A percentile compares a stretch with the other conserved stretches of the same genome.
These are phyloP conservation scores for Aspergillus sp. DNA, from an alignment of 2,329 filamentous ascomycete genomes.

Conservation along the genomic window DNA sequence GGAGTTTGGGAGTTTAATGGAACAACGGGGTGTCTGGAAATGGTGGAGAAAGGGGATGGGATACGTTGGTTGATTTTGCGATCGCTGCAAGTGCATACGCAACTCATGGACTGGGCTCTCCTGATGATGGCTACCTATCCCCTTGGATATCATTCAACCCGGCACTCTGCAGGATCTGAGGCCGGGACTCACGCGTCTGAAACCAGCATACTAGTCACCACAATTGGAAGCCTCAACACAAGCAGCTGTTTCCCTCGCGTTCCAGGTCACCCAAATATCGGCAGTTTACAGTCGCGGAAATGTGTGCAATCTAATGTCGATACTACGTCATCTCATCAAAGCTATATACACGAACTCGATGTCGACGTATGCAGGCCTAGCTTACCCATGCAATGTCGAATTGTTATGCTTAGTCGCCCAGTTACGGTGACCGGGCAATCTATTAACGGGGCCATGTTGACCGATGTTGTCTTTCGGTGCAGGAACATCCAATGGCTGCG, in stretches of 20 bases:
- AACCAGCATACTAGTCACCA: no score
- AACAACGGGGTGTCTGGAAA: constrained; percentile 55
- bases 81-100: neutral
- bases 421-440: constrained; percentile 19
- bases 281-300: neutral
- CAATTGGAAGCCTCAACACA: neutral
- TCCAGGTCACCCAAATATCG: neutral
- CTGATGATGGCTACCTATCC: no score
- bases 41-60: constrained; percentile 75
- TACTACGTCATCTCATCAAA: neutral
- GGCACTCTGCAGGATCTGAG: no score
- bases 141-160: no score
- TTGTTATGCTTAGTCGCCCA: constrained; percentile 9
- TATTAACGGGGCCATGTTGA: constrained; percentile 14
- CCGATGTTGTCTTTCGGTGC: constrained; percentile 20
- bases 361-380: neutral
- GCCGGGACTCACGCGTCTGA: no score
- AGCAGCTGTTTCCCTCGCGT: no score
- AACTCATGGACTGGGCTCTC: no score
- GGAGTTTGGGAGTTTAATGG: constrained; percentile 65
- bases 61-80: constrained; percentile 27
- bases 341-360: neutral
- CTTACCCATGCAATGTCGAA: neutral
- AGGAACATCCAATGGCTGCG: constrained; percentile 11
- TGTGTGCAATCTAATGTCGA: neutral